Percentiles rank a stretch among this genome's conserved stretches.
Conservation (phyloP, 1,284 basidiomycete genomes). For the Caloboletus inedulis region DNA sequence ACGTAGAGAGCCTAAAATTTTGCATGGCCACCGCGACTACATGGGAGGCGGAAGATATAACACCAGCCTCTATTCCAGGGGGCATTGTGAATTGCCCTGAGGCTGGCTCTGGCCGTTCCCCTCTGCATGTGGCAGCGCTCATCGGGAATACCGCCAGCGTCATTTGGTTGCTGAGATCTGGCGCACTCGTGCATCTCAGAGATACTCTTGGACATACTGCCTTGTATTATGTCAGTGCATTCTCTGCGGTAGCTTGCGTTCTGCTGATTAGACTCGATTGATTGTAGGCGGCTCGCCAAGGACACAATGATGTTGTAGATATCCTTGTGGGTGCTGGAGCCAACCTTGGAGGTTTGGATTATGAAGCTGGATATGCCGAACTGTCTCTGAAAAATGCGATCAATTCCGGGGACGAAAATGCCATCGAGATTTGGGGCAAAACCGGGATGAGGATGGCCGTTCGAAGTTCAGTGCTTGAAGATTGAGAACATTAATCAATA, state of each 20-base stretch:
- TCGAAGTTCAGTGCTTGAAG: neutral
- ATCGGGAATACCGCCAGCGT: constrained; percentile 61
- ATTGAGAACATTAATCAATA: constrained; percentile 11
- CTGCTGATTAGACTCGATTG: neutral
- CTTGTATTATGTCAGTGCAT: constrained; percentile 64
- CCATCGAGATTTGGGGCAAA: constrained; percentile 52
- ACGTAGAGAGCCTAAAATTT: constrained; percentile 57
- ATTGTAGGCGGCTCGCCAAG: constrained; percentile 64
- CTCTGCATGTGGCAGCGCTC: constrained; percentile 78
- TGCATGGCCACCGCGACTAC: constrained; percentile 44
- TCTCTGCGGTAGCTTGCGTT: neutral
- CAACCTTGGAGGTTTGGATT: constrained; percentile 62
- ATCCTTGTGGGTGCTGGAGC: constrained; percentile 74
- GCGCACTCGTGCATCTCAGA: constrained; percentile 84
- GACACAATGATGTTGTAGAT: constrained; percentile 60
- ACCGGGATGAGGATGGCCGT: constrained; percentile 31
- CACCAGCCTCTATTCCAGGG: constrained; percentile 44
- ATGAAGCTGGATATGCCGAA: constrained; percentile 57
- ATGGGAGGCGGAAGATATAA: constrained; percentile 28
- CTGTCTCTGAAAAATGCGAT: constrained; percentile 49
- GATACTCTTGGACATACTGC: constrained; percentile 80
- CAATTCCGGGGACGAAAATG: constrained; percentile 41
- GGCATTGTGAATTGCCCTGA: constrained; percentile 72
- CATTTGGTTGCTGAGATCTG: constrained; percentile 64
- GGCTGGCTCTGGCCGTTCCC: constrained; percentile 65